phyloP scores from a whole-genome alignment of 495 filamentous ascomycete species.

The Aspergillus panamensis region DNA sequence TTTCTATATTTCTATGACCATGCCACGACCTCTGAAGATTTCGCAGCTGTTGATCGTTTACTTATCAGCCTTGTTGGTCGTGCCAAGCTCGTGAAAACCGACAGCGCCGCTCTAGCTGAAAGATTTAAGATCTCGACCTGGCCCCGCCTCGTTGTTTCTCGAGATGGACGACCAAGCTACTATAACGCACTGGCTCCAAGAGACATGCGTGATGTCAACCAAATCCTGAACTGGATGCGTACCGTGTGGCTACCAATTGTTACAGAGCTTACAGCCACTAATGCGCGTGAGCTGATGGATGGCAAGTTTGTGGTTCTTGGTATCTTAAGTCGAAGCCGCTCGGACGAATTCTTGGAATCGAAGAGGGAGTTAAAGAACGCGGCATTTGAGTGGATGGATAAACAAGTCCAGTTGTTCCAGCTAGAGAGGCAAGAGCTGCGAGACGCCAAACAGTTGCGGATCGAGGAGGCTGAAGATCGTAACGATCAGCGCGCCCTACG shows the following conservation, averaged over 20 bases:
- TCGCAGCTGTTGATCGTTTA: conserved; percentile 79
- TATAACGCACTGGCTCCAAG: conserved; percentile 78
- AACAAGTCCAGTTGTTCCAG: conserved; percentile 82
- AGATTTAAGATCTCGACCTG: conserved; percentile 93
- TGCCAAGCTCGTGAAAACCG: conserved; percentile 86
- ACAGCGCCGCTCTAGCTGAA: conserved; percentile 64
- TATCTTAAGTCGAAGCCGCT: conserved; percentile 74
- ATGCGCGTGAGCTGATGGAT: conserved; percentile 91
- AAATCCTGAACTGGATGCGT: conserved; percentile 88
- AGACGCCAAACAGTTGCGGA: conserved; percentile 88
- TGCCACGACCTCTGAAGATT: conserved; percentile 89
- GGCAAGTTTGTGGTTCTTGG: conserved; percentile 89
- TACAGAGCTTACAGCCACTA: conserved; percentile 86
- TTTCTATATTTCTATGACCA: conserved; percentile 98
- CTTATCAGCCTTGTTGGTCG: conserved; percentile 84
- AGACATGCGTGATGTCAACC: conserved; percentile 82
- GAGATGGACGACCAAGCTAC: conserved; percentile 84
- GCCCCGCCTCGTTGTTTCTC: conserved; percentile 84
- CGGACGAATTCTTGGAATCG: conserved; percentile 71
- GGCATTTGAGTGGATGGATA: conserved; percentile 96
- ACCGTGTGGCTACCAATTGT: conserved; percentile 97
- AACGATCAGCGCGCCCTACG: conserved; percentile 83
- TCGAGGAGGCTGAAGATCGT: conserved; percentile 93
- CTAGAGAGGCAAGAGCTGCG: conserved; percentile 87
- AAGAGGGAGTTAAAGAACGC: conserved; percentile 93